phyloP scores from a whole-genome alignment of 2,329 filamentous ascomycete species.

The Endocalyx cinctus region DNA sequence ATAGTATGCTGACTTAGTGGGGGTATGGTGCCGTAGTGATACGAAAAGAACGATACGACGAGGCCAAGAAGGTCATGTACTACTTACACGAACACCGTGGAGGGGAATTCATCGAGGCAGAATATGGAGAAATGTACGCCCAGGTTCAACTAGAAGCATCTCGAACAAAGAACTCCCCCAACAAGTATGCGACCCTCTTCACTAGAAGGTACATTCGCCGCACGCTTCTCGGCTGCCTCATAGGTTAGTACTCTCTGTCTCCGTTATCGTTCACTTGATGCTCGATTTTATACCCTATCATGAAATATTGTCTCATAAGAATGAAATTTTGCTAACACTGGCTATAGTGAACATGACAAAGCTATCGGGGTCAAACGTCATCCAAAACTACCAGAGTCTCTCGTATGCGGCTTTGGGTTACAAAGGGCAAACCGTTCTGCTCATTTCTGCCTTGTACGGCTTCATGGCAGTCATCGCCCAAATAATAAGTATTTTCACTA shows the following conservation, averaged over 20 bases:
- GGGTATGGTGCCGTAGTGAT: slow-evolving; percentile 12
- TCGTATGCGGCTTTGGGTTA: slow-evolving; percentile 40
- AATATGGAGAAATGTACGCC: slow-evolving; percentile 18
- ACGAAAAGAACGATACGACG: slow-evolving; percentile 18
- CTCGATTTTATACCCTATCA: too few species aligned
- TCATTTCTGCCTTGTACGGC: slow-evolving; percentile 42
- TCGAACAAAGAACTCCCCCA: slow-evolving; percentile 8
- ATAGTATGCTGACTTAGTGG: too few species aligned
- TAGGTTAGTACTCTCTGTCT: too few species aligned
- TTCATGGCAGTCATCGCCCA: slow-evolving; percentile 28
- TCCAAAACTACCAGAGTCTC: slow-evolving; percentile 30
- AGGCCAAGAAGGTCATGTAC: slow-evolving; percentile 19
- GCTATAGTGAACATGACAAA: slow-evolving; percentile 27
- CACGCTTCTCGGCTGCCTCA: slow-evolving; percentile 22
- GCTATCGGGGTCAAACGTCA: slow-evolving; percentile 23
- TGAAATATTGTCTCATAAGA: too few species aligned
- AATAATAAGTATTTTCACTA: slow-evolving; percentile 22
- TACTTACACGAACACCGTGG: slow-evolving; percentile 19
- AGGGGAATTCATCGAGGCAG: slow-evolving; percentile 16
- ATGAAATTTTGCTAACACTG: too few species aligned
- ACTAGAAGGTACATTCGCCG: slow-evolving; percentile 23
- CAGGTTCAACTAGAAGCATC: slow-evolving; percentile 22
- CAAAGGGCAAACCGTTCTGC: slow-evolving; percentile 40
- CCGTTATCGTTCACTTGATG: too few species aligned
- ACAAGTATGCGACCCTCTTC: slow-evolving; percentile 20